Base-by-base conservation (phyloP, 2,329 filamentous ascomycete species). In the Emericellopsis atlantica region DNA sequence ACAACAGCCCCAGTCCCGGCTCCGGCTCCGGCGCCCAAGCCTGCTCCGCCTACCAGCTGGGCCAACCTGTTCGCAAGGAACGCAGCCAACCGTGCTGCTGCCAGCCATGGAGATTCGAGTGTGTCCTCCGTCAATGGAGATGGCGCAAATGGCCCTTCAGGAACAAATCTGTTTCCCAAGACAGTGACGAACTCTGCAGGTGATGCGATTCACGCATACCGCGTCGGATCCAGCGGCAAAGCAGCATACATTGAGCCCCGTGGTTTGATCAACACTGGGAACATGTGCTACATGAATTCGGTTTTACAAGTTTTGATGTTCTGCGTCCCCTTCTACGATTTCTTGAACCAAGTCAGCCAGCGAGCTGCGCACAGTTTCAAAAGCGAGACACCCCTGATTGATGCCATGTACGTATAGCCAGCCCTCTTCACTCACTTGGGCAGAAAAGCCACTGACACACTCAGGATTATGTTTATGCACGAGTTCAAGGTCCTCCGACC, bases 241-340 rank as follows among this genome's bases (percentile, higher is more conserved):
- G 67, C 90, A 49, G 70, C 83, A 15, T 95, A 95, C 54, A 72
- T 98, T 39, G 87, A 96, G 62, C 92, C 92, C 39, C 78, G 90
- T 49, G 92, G 92, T 38, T 74, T 98, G 54, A 84, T 95, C 50
- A 98, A 98, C 63, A 93, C 90, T 33, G 92, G 92, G 39, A 96
- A 98, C 57, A 93, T 96, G 85, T 98, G 92, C 64, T 98, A 98
- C 65, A 96, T 98, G 92, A 98, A 96, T 68, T 95, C 92, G 47
- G 90, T 96, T 59, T 74, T 98, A 49, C 92, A 98, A 81, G 84
- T 93, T 56, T 76, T 98, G 53, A 76, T 95, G 49, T 96, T 89
- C 58, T 96, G 89, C 61, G 74, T 81, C 51, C 92, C 92, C 6
- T 98, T 98, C 57, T 95, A 94, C 61, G 79, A 89, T 54, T 95